Conservation (phyloP, 495 filamentous ascomycete species). For the Neurospora discreta region DNA sequence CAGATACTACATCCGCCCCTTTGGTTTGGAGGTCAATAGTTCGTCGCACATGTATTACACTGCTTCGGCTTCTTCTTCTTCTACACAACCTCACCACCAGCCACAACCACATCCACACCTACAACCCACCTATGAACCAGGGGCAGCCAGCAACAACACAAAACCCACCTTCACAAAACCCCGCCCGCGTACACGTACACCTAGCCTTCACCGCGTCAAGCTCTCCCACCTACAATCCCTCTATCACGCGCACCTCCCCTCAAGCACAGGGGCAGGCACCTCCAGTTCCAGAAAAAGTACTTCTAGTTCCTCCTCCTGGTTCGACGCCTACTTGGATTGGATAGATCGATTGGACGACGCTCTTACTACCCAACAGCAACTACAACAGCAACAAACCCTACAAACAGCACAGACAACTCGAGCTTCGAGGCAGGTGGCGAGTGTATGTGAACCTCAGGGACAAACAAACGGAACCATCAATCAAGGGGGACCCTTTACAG, state of each 20-base stretch:
- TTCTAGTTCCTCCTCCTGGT: neutral
- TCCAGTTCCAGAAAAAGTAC: no score
- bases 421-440: no score
- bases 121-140: no score
- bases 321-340: constrained; percentile 9
- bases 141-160: no score
- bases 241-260: no score
- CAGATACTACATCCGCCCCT: neutral
- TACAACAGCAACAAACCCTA: neutral
- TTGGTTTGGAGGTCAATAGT: neutral
- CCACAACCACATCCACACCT: neutral
- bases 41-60: neutral
- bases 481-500: constrained; percentile 1
- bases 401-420: neutral
- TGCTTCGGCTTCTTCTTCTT: neutral
- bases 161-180: no score
- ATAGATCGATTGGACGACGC: constrained; percentile 1
- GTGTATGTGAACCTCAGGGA: no score
- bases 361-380: neutral
- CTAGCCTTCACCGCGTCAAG: neutral
- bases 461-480: neutral
- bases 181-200: no score
- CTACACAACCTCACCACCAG: no score
- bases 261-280: no score
- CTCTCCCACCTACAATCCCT: neutral